phyloP scores from a whole-genome alignment of 768 basidiomycete genomes.

The Piloderma croceum region DNA sequence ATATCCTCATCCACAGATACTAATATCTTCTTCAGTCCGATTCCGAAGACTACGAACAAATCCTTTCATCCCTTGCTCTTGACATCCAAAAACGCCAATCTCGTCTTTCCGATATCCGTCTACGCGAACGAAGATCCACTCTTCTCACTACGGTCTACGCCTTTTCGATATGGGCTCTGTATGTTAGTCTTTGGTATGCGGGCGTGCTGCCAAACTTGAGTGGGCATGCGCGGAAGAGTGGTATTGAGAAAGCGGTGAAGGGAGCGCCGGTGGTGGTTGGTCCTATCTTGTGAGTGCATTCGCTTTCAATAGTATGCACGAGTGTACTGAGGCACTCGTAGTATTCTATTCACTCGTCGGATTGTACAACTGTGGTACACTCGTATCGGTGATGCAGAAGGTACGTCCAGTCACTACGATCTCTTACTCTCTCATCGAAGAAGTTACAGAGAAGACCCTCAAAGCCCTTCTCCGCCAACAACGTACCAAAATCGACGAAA shows the following conservation, averaged over 20 bases:
- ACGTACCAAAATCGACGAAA: constrained; percentile 83
- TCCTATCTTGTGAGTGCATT: constrained; percentile 65
- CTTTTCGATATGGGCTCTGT: constrained; percentile 64
- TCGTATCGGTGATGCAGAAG: constrained; percentile 74
- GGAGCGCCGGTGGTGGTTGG: constrained; percentile 62
- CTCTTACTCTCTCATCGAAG: not conserved
- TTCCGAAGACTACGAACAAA: too few relatives aligned
- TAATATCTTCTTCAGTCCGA: too few relatives aligned
- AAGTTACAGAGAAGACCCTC: constrained; percentile 66
- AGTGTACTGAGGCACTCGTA: constrained; percentile 17
- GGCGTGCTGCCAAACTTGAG: constrained; percentile 44
- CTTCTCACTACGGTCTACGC: constrained; percentile 76
- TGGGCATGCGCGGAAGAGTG: constrained; percentile 20
- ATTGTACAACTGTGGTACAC: constrained; percentile 84
- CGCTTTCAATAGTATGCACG: constrained; percentile 5
- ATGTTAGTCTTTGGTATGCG: constrained; percentile 71
- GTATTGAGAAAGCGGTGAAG: constrained; percentile 39
- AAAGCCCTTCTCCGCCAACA: constrained; percentile 70
- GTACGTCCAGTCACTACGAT: constrained; percentile 33
- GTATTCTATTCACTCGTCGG: constrained; percentile 70
- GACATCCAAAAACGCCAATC: constrained; percentile 72
- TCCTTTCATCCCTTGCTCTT: constrained; percentile 59
- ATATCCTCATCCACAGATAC: too few relatives aligned
- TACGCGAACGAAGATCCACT: constrained; percentile 76
- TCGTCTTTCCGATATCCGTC: constrained; percentile 74